Conservation (phyloP, 768 basidiomycete species). For the Amanita rubescens region DNA sequence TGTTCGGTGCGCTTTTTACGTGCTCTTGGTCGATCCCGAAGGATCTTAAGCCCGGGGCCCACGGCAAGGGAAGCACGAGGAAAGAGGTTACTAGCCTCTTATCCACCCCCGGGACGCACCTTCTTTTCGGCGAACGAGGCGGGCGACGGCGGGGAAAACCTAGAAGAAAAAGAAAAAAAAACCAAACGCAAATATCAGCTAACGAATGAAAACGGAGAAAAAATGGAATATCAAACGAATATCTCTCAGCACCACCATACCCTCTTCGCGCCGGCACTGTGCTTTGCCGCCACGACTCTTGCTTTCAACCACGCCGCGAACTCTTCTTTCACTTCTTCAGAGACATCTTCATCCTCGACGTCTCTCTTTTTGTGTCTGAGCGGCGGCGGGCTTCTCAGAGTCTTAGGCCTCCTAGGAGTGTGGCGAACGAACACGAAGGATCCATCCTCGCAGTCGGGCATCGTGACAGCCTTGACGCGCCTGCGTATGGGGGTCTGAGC, state of each 20-base stretch:
- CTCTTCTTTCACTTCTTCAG: neutral
- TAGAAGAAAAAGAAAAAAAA: constrained; percentile 8
- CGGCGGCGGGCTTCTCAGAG: neutral
- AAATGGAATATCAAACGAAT: too few relatives aligned
- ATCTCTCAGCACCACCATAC: constrained; percentile 18
- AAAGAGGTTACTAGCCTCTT: too few relatives aligned
- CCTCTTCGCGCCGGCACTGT: too few relatives aligned
- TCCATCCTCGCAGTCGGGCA: neutral
- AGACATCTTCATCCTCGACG: neutral
- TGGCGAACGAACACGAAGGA: neutral
- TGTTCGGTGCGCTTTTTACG: too few relatives aligned
- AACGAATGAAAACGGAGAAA: too few relatives aligned
- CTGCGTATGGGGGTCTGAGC: neutral
- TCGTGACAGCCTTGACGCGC: neutral
- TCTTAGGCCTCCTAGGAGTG: neutral
- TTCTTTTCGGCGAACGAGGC: too few relatives aligned
- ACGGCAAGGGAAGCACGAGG: too few relatives aligned
- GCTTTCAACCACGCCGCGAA: neutral
- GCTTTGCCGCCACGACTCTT: neutral
- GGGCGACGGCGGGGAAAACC: too few relatives aligned
- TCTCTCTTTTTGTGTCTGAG: neutral
- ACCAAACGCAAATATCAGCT: too few relatives aligned
- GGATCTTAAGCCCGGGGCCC: too few relatives aligned
- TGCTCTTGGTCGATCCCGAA: too few relatives aligned
- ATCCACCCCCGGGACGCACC: too few relatives aligned